These are phyloP conservation scores for Lentinus tigrinus DNA, from an alignment of 768 basidiomycete genomes.

Conservation along the genomic window DNA sequence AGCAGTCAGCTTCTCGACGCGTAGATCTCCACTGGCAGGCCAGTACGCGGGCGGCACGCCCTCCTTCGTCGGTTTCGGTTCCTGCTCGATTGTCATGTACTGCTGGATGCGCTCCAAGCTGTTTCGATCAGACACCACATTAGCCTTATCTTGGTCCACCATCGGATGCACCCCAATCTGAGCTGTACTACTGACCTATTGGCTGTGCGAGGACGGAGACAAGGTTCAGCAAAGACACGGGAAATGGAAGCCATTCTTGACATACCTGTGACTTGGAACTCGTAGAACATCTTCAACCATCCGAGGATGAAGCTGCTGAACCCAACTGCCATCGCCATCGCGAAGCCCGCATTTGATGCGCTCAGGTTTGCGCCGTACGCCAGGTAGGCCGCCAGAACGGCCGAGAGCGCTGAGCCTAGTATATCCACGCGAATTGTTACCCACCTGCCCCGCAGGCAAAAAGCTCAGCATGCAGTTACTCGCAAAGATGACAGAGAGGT, in stretches of 20 bases:
- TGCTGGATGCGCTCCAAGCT: constrained; percentile 53
- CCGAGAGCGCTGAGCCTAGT: constrained; percentile 50
- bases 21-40: constrained; percentile 57
- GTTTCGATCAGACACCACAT: constrained; percentile 4
- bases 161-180: too few species aligned
- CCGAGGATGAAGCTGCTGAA: constrained; percentile 58
- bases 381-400: constrained; percentile 50
- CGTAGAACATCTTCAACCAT: constrained; percentile 45
- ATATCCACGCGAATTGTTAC: constrained; percentile 53
- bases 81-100: constrained; percentile 58
- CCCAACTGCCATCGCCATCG: constrained; percentile 44
- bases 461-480: too few species aligned
- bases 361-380: constrained; percentile 44
- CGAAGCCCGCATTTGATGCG: constrained; percentile 40
- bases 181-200: constrained; percentile 27
- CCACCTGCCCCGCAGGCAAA: constrained; percentile 34
- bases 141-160: too few species aligned
- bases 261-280: constrained; percentile 45
- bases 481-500: neutral
- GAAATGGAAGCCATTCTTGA: neutral
- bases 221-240: neutral
- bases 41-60: constrained; percentile 63
- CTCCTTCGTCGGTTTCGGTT: constrained; percentile 38
- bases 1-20: constrained; percentile 52
- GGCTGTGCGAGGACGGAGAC: constrained; percentile 10